Conservation (phyloP, 2,329 filamentous ascomycete genomes). For the Thyridium curvatum region DNA sequence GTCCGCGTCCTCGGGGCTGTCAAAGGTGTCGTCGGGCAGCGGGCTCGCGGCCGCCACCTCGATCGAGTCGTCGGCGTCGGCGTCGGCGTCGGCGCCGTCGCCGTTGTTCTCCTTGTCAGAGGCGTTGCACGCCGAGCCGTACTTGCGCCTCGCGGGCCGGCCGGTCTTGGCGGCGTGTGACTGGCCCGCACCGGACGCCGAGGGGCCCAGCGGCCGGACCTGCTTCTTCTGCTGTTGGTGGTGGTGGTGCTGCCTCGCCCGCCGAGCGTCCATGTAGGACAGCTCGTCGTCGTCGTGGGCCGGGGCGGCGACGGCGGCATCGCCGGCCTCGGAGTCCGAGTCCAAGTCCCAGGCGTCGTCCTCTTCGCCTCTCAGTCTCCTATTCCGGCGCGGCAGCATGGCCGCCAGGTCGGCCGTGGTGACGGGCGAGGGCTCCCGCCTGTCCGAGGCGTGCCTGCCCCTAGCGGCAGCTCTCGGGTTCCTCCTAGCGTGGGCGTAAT, state of each 20-base stretch:
- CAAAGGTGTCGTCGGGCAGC: constrained; percentile 39
- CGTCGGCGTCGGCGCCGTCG: constrained; percentile 19
- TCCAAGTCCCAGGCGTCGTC: constrained; percentile 32
- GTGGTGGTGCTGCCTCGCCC: constrained; percentile 3
- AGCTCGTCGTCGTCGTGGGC: constrained; percentile 52
- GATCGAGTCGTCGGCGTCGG: constrained; percentile 23
- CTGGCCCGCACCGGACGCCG: constrained; percentile 6
- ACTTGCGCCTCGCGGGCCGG: constrained; percentile 33
- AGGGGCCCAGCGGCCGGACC: constrained; percentile 1
- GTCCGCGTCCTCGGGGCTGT: constrained; percentile 17
- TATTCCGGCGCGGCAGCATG: constrained; percentile 45
- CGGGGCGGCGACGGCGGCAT: constrained; percentile 27
- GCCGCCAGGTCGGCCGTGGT: constrained; percentile 49
- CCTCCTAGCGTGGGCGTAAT: constrained; percentile 26
- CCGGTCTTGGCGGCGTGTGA: constrained; percentile 11
- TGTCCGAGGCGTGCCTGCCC: constrained; percentile 15
- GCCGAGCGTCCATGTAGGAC: constrained; percentile 23
- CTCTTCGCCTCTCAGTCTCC: constrained; percentile 14
- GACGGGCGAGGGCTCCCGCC: constrained; percentile 29
- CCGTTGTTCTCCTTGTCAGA: constrained; percentile 55
- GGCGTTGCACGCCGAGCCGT: constrained; percentile 30
- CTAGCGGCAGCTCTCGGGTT: not conserved
- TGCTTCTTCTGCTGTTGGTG: constrained; percentile 16
- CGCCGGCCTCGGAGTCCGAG: constrained; percentile 41
- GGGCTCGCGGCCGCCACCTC: constrained; percentile 31